Conservation (phyloP, 2,329 filamentous ascomycete genomes). For the Monilinia aucupariae region DNA sequence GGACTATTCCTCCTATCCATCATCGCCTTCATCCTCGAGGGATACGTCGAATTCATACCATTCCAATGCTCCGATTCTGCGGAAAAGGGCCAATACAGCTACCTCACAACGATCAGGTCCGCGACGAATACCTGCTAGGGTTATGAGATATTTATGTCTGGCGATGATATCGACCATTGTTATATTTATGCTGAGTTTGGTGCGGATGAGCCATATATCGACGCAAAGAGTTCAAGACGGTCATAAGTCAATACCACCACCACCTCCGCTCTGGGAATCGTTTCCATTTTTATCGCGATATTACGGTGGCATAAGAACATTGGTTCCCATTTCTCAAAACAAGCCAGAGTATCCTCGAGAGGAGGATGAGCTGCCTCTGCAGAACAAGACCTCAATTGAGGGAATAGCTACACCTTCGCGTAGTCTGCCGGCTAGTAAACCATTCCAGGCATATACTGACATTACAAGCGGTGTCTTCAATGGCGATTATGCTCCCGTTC, state of each 20-base stretch:
- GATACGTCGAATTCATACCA: slow-evolving; percentile 33
- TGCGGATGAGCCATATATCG: slow-evolving; percentile 67
- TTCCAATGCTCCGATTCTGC: slow-evolving; percentile 32
- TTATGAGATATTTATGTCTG: slow-evolving; percentile 74
- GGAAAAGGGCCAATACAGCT: slow-evolving; percentile 24
- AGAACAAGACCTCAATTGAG: slow-evolving; percentile 35
- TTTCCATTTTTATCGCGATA: slow-evolving; percentile 85
- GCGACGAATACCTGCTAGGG: slow-evolving; percentile 56
- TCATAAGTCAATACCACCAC: slow-evolving; percentile 53
- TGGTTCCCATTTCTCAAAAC: slow-evolving; percentile 63
- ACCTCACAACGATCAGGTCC: slow-evolving; percentile 19
- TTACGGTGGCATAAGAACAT: slow-evolving; percentile 75
- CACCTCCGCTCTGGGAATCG: slow-evolving; percentile 70
- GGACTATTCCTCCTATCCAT: slow-evolving; percentile 36
- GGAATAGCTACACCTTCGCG: slow-evolving; percentile 36
- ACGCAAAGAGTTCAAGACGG: slow-evolving; percentile 55
- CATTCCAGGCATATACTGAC: slow-evolving; percentile 58
- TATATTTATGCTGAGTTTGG: slow-evolving; percentile 70
- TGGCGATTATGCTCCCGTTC: slow-evolving; percentile 46
- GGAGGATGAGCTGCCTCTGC: slow-evolving; percentile 51
- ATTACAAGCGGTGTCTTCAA: slow-evolving; percentile 47
- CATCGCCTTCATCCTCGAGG: slow-evolving; percentile 31
- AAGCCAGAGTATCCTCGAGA: slow-evolving; percentile 73
- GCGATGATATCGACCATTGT: slow-evolving; percentile 63
- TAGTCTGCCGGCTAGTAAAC: slow-evolving; percentile 44